Conservation (phyloP, 31 red algal genomes). For the Endocladia muricata region DNA sequence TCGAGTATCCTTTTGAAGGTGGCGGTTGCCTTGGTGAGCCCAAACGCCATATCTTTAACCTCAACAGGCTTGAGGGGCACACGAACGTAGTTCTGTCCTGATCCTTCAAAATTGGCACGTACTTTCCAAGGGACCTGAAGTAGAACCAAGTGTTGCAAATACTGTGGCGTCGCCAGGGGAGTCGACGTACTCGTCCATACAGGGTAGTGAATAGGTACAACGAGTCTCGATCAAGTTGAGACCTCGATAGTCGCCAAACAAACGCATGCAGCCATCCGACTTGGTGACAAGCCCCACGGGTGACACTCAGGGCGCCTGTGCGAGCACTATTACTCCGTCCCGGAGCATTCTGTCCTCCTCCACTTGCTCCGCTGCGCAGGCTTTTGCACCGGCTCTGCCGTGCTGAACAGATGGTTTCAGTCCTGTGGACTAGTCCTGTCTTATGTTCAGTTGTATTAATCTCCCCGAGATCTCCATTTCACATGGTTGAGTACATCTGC, state of each 20-base stretch:
- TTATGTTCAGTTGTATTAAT: conserved; percentile 18
- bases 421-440: neutral
- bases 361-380: conserved; percentile 9
- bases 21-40: conserved; percentile 38
- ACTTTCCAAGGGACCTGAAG: conserved; percentile 50
- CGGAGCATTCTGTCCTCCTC: conserved; percentile 29
- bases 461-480: conserved; percentile 23
- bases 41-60: conserved; percentile 34
- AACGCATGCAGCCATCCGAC: conserved; percentile 29
- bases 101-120: neutral
- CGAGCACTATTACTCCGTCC: conserved; percentile 20
- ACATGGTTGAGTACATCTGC: conserved; percentile 13
- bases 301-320: conserved; percentile 23
- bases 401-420: neutral
- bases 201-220: conserved; percentile 28
- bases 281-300: conserved; percentile 41
- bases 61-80: conserved; percentile 9
- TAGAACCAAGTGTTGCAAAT: conserved; percentile 35
- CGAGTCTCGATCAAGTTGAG: conserved; percentile 18
- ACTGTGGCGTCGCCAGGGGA: conserved; percentile 30
- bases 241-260: conserved; percentile 52
- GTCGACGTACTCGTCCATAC: conserved; percentile 51
- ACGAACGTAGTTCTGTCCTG: conserved; percentile 21
- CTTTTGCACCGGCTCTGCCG: conserved; percentile 12
- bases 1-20: conserved; percentile 43